A percentile compares a stretch with the other conserved stretches of the same genome.
phyloP scores from a whole-genome alignment of 768 basidiomycete species.

The Scleroderma bovista region DNA sequence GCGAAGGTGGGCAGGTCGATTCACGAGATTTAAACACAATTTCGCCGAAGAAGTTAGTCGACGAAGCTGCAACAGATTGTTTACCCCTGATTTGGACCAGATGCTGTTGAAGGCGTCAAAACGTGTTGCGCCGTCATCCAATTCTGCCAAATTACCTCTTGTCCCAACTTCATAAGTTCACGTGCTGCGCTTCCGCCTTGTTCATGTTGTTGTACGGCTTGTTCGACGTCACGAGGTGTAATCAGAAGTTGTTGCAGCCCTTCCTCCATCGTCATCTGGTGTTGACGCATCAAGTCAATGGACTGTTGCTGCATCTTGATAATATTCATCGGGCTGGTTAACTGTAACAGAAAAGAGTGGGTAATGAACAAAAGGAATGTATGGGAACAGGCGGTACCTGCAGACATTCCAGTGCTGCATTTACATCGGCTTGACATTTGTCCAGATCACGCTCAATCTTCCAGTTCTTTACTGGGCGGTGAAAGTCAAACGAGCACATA shows the following conservation, averaged over 20 bases:
- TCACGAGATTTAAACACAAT: constrained; percentile 18
- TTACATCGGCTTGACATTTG: constrained; percentile 37
- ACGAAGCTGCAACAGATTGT: background rate
- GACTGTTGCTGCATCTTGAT: constrained; percentile 27
- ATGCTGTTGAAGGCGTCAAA: constrained; percentile 11
- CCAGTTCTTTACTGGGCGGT: constrained; percentile 35
- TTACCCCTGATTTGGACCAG: constrained; percentile 12
- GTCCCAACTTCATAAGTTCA: constrained; percentile 48
- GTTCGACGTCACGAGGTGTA: constrained; percentile 31
- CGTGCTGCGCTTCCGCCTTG: constrained; percentile 39
- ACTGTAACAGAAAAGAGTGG: constrained; percentile 9
- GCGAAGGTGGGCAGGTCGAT: constrained; percentile 18
- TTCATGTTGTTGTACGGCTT: constrained; percentile 34
- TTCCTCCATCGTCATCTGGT: constrained; percentile 33
- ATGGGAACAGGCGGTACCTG: constrained; percentile 29
- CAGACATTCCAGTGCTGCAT: constrained; percentile 37
- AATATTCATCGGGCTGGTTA: constrained; percentile 16
- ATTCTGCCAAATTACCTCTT: constrained; percentile 28
- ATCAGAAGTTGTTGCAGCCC: constrained; percentile 37
- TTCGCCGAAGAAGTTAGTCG: constrained; percentile 13
- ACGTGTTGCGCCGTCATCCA: background rate
- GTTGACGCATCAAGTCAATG: constrained; percentile 17
- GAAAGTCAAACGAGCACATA: constrained; percentile 3
- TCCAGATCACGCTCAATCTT: constrained; percentile 46
- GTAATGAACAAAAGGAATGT: background rate